These are phyloP conservation scores for Collybia sordida DNA, from an alignment of 768 basidiomycete genomes.

Conservation along the genomic window DNA sequence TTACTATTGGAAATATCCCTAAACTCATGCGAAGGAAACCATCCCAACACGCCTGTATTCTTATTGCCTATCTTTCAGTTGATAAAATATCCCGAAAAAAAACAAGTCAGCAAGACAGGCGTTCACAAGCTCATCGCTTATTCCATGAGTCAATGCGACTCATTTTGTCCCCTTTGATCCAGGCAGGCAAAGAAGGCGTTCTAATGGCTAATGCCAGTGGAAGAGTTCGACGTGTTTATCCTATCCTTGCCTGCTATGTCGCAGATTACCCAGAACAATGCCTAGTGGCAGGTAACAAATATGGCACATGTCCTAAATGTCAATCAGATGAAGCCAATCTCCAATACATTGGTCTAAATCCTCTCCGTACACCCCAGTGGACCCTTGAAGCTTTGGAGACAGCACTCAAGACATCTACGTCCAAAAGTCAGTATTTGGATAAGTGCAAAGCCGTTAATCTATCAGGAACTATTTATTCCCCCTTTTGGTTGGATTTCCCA, in stretches of 20 bases:
- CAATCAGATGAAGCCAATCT: conserved; percentile 11
- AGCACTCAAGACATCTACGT: conserved; percentile 20
- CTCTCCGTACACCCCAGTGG: not conserved
- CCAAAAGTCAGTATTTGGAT: conserved; percentile 8
- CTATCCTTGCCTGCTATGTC: conserved; percentile 31
- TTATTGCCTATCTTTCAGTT: conserved; percentile 1
- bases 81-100: conserved; percentile 18
- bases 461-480: not conserved
- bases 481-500: not conserved
- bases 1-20: too few species aligned
- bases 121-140: conserved; percentile 24
- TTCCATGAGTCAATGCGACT: conserved; percentile 34
- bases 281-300: conserved; percentile 27
- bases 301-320: conserved; percentile 27
- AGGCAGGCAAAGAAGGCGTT: conserved; percentile 14
- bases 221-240: conserved; percentile 23
- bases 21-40: too few species aligned
- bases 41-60: not conserved
- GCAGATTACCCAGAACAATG: conserved; percentile 36
- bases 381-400: conserved; percentile 12
- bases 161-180: conserved; percentile 27
- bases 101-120: conserved; percentile 20
- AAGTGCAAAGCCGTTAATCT: conserved; percentile 1
- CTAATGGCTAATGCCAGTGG: conserved; percentile 33
- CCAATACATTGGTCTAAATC: conserved; percentile 10